Evolutionary conservation across 805 yeast species (phyloP), one percentile per base, ranked within the genome.

Genomic region (Priceomyces haplophilus): DNA sequence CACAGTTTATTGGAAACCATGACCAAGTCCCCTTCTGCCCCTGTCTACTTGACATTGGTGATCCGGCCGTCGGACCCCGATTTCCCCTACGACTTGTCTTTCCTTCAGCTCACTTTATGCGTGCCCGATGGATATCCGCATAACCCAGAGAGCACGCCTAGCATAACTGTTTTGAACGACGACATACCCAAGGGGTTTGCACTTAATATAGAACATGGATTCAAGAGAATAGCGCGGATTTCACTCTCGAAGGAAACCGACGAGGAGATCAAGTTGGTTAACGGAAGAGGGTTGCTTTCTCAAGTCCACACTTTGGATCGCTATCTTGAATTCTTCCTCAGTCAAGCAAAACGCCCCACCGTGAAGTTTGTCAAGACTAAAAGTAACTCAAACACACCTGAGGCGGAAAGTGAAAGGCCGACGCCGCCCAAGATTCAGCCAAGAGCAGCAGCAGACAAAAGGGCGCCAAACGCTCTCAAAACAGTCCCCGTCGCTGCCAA

Each of bases 121-220:
- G 65, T 85, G 3, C 88, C 91, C 0, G 53, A 60, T 2, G 63
- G 62, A 25, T 85, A 82, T 51, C 88, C 88, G 0, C 48, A 56
- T 21, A 53, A 53, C 13, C 53, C 54, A n/a, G 60, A 54, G 15
- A 57, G 62, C 3, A 47, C 55, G 13, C 86, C 88, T 1, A 61
- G 72, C 12, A 68, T 84, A 3, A 62, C 69, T 27, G 83, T 85
- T 6, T 65, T 79, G 41, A 84, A 83, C 61, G 74, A 75, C 25
- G 87, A 83, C 24, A 81, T 85, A 11, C 88, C 91, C 1, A 66
- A 79, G 44, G 91, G 90, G 0, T 80, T 64, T 55, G 76, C 86
- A 11, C 66, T 75, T 11, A 84, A 84, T 50, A 67, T 85, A n/a
- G 91, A 85, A 53, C 50, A 59, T 4, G 91, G 89, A 5, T 85